phyloP scores from a whole-genome alignment of 345 rosid genomes.

The Pelargonium nanum region DNA sequence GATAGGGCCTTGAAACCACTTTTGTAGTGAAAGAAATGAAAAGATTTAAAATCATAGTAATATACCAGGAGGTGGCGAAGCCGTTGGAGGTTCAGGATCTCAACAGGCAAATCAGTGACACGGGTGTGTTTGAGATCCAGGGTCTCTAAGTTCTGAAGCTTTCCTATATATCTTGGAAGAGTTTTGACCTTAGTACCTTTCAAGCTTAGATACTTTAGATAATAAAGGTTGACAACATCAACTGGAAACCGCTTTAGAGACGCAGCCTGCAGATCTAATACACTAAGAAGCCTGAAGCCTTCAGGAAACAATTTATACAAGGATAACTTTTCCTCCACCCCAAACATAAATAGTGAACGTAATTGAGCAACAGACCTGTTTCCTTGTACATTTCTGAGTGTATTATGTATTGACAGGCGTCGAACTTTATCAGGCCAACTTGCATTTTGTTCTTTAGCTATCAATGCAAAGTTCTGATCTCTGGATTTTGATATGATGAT shows the following conservation, averaged over 20 bases:
- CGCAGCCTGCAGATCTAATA: constrained; percentile 19
- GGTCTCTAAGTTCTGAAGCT: constrained; percentile 22
- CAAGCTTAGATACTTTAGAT: constrained; percentile 21
- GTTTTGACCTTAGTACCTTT: constrained; percentile 12
- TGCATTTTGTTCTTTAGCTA: not conserved
- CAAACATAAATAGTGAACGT: constrained; percentile 16
- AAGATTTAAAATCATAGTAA: constrained; percentile 11
- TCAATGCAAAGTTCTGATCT: constrained; percentile 9
- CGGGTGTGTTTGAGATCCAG: constrained; percentile 25
- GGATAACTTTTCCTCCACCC: not conserved
- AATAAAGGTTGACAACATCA: constrained; percentile 8
- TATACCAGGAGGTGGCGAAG: constrained; percentile 22
- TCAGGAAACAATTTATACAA: not conserved
- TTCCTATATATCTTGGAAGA: constrained; percentile 18
- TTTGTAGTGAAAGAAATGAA: constrained; percentile 2
- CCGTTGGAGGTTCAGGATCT: constrained; percentile 14
- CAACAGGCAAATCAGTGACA: constrained; percentile 13
- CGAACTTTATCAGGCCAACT: constrained; percentile 7
- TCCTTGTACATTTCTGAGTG: not conserved
- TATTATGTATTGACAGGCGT: constrained; percentile 12
- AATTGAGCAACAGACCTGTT: constrained; percentile 1
- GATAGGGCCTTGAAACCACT: constrained; percentile 10
- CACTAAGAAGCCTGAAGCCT: constrained; percentile 12
- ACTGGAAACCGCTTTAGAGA: constrained; percentile 14
- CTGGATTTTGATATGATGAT: constrained; percentile 5